Percentiles rank a stretch among this genome's conserved stretches.
These are phyloP conservation scores for Coniochaeta ligniaria DNA, from an alignment of 2,329 filamentous ascomycete species.

Conservation along the genomic window DNA sequence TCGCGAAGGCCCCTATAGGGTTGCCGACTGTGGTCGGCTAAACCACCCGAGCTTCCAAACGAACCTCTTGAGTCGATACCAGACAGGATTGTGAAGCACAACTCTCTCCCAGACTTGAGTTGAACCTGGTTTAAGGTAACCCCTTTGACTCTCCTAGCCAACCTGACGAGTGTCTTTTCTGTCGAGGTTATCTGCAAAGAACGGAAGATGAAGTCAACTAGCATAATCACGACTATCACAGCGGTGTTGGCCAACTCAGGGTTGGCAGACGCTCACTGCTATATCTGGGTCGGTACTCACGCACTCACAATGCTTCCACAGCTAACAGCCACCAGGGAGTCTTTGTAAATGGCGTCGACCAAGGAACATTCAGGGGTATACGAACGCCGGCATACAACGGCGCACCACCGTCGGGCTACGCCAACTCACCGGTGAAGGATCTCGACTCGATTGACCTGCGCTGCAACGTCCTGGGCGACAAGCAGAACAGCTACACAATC, in stretches of 20 bases:
- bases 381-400: slow-evolving; percentile 21
- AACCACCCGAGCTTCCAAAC: not conserved
- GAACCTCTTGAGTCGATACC: not conserved
- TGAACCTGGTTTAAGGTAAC: not conserved
- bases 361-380: slow-evolving; percentile 14
- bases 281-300: slow-evolving; percentile 12
- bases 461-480: slow-evolving; percentile 31
- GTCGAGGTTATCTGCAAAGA: not conserved
- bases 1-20: not conserved
- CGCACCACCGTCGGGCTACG: slow-evolving; percentile 24
- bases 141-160: not conserved
- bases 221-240: slow-evolving; percentile 3
- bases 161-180: not conserved
- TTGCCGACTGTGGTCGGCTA: not conserved
- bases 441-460: slow-evolving; percentile 26
- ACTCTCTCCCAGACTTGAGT: not conserved
- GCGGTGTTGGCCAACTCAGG: slow-evolving; percentile 5
- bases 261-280: slow-evolving; percentile 10
- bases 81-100: no score
- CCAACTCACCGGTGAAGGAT: slow-evolving; percentile 30
- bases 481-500: slow-evolving; percentile 25
- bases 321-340: slow-evolving; percentile 9
- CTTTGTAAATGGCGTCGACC: slow-evolving; percentile 15
- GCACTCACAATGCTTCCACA: not conserved
- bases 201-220: slow-evolving; percentile 5